Evolutionary conservation across 2,329 filamentous ascomycete species (phyloP).

Genomic region (Pyrenophora seminiperda): DNA sequence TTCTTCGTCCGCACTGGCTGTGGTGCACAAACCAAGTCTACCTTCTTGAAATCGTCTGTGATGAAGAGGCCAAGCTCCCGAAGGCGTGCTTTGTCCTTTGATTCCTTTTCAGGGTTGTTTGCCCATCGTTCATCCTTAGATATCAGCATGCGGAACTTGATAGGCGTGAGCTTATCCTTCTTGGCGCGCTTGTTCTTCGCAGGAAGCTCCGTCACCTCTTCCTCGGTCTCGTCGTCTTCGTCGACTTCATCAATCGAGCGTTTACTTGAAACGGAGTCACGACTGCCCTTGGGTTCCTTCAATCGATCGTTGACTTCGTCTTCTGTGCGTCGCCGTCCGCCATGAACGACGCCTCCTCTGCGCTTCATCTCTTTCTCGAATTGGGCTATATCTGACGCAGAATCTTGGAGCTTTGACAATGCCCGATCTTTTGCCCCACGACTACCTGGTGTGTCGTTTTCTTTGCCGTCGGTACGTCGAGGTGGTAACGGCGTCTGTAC

Average conservation of each 20-base stretch:
- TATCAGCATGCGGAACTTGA: conserved; percentile 76
- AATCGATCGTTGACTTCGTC: conserved; percentile 47
- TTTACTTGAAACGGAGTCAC: conserved; percentile 51
- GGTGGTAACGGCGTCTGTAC: conserved; percentile 59
- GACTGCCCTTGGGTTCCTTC: conserved; percentile 33
- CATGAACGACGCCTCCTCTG: conserved; percentile 67
- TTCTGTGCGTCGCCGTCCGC: conserved; percentile 49
- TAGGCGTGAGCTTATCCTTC: conserved; percentile 58
- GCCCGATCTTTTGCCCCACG: conserved; percentile 90
- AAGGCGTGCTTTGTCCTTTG: conserved; percentile 79
- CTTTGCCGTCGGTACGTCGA: conserved; percentile 63
- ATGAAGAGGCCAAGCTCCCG: conserved; percentile 82
- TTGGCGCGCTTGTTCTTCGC: conserved; percentile 66
- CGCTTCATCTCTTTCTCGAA: conserved; percentile 96
- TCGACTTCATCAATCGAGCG: conserved; percentile 54
- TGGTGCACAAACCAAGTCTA: conserved; percentile 87
- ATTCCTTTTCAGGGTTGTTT: conserved; percentile 72
- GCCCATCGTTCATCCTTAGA: conserved; percentile 87
- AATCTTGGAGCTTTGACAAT: conserved; percentile 72
- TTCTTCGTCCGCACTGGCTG: conserved; percentile 88
- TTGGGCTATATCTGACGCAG: conserved; percentile 82
- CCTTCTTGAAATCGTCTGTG: conserved; percentile 73
- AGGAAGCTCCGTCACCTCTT: conserved; percentile 57
- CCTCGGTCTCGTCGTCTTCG: conserved; percentile 48
- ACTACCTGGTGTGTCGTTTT: conserved; percentile 83